phyloP scores from a whole-genome alignment of 306 rosid genomes.

The Alnus rubra region DNA sequence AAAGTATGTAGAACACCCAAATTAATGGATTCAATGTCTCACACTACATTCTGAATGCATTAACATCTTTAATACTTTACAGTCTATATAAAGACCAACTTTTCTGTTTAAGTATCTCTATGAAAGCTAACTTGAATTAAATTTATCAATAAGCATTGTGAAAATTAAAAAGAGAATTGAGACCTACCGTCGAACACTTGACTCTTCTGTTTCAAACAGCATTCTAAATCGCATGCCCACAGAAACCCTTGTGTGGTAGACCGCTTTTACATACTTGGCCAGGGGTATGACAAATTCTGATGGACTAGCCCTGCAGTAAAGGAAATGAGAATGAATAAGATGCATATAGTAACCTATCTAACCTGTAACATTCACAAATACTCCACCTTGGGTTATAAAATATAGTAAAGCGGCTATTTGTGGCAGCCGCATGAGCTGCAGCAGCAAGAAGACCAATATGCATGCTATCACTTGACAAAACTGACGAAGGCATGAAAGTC shows the following conservation, averaged over 20 bases:
- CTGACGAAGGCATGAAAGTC: constrained; percentile 97
- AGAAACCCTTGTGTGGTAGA: constrained; percentile 89
- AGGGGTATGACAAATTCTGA: constrained; percentile 95
- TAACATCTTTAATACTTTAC: background rate
- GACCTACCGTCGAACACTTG: constrained; percentile 90
- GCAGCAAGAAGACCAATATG: constrained; percentile 99
- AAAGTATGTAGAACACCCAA: background rate
- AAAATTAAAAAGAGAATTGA: constrained; percentile 8
- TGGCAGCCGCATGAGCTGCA: constrained; percentile 99
- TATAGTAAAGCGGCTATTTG: constrained; percentile 93
- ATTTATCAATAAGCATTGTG: background rate
- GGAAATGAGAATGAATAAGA: constrained; percentile 7
- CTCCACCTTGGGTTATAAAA: constrained; percentile 94
- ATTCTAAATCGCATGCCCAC: constrained; percentile 99
- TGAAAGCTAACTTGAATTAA: background rate
- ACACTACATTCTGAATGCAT: background rate
- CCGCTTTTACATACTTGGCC: constrained; percentile 85
- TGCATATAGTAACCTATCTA: background rate
- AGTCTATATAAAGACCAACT: background rate
- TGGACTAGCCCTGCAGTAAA: constrained; percentile 79
- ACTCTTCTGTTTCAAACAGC: constrained; percentile 98
- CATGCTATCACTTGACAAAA: constrained; percentile 98
- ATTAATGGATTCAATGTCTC: background rate
- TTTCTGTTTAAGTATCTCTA: background rate
- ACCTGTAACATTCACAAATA: constrained; percentile 16